Percentiles rank a stretch among this genome's conserved stretches.
Evolutionary conservation across 192 early-diverging fungal genomes (phyloP).

Genomic region (Dispira simplex): DNA sequence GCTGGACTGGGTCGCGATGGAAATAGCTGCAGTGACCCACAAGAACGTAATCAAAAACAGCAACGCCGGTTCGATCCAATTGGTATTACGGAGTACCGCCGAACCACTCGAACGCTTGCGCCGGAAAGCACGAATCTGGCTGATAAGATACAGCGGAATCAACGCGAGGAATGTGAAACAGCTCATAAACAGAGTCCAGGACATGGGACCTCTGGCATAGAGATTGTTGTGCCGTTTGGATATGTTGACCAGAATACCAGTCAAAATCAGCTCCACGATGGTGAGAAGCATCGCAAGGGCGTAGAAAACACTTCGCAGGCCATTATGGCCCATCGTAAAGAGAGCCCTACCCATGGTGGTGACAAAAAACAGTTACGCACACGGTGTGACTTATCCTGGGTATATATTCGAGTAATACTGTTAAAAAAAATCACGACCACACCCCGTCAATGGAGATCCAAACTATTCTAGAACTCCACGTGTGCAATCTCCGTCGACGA

Average conservation of each 20-base stretch:
- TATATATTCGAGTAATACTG: too few relatives aligned
- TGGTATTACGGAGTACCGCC: constrained; percentile 5
- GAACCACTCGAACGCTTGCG: not conserved
- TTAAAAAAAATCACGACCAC: too few relatives aligned
- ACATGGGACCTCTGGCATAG: constrained; percentile 6
- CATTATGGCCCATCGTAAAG: not conserved
- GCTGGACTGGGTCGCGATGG: constrained; percentile 3
- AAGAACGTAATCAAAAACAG: not conserved
- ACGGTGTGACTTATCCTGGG: too few relatives aligned
- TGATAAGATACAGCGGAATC: not conserved
- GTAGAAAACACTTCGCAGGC: not conserved
- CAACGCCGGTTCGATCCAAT: constrained; percentile 4
- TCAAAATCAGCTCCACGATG: not conserved
- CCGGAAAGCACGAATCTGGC: not conserved
- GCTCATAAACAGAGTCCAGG: constrained; percentile 11
- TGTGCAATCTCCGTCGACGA: too few relatives aligned
- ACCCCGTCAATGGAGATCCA: too few relatives aligned
- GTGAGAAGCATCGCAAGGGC: not conserved
- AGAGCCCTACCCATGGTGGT: too few relatives aligned
- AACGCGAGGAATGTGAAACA: constrained; percentile 1
- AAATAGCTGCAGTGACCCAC: constrained; percentile 6
- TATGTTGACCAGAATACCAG: constrained; percentile 10
- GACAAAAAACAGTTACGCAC: too few relatives aligned
- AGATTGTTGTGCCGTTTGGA: not conserved
- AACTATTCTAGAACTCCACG: too few relatives aligned